Base-by-base conservation (phyloP, 768 basidiomycete species). In the Kwoniella mangroviensis region DNA sequence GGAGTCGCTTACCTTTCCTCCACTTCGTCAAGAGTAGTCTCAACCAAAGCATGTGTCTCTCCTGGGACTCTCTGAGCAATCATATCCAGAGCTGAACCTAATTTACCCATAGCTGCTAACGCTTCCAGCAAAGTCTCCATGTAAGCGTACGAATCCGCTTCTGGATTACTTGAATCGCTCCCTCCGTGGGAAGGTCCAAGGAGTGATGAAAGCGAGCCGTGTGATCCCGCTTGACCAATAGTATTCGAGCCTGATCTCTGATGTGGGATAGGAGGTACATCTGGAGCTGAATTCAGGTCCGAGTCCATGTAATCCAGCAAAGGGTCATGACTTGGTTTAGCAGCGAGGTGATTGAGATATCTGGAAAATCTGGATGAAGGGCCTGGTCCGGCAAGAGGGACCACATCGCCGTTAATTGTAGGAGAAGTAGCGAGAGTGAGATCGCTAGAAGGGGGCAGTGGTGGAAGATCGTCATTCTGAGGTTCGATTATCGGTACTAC, bases 71-170 rank as follows among this genome's bases (percentile, higher is more conserved):
- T 88, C 81, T 98, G 94, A 5, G 89, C 86, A 55, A 98, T 86
- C 60, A 86, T 88, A 76, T 99, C 97, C 17, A 98, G 85, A 5
- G 90, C 92, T 65, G 85, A 88, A 2, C 92, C 93, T 2, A 98
- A 86, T 79, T 92, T 92, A 7, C 95, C 96, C 15, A 99, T 86
- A 1, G 94, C 90, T 15, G 94, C 91, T 13, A 98, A 86, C n/a
- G 94, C 91, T 82, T 98, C 97, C 9, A 98, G 85, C 6, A 98
- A 86, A 1, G 89, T 91, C 84, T 98, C 97, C 73, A 98, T 90
- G 78, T 98, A 98, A 4, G 89, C 84, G 83, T 97, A 99, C 0
- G 93, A 94, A 80, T 99, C 93, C 11, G 89, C 87, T 84, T 99
- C 97, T 4, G 95, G 94, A 77, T 94, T 95, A 54, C 81, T 67